Percentiles rank a stretch among this genome's conserved stretches.
These are phyloP conservation scores for Vitis vinifera DNA, from an alignment of 164 flowering plant species.

Conservation along the genomic window DNA sequence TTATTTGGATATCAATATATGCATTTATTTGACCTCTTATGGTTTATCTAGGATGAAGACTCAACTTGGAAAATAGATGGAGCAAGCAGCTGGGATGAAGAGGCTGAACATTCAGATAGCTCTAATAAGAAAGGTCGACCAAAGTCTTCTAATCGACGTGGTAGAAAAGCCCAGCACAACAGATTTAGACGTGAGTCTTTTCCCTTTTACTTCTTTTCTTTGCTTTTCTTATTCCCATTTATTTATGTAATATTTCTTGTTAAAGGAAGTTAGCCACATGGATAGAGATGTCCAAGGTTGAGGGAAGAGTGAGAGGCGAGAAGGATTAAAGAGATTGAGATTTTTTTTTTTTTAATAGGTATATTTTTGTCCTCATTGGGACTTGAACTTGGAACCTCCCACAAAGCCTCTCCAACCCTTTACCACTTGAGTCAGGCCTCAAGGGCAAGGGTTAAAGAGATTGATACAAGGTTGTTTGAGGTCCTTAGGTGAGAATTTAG, in stretches of 20 bases:
- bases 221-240: background rate
- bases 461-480: no score
- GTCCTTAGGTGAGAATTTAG: no score
- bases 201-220: background rate
- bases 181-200: conserved; percentile 51
- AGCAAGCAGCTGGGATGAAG: conserved; percentile 14
- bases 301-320: no score
- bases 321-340: no score
- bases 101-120: conserved; percentile 20
- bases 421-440: no score
- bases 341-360: background rate
- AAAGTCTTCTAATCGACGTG: conserved; percentile 34
- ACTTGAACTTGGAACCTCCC: no score
- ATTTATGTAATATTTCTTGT: background rate
- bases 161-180: conserved; percentile 27
- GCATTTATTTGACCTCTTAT: background rate
- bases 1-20: conserved; percentile 1
- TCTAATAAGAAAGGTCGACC: conserved; percentile 27
- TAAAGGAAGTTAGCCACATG: background rate
- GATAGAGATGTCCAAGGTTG: no score
- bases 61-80: conserved; percentile 20
- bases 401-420: no score
- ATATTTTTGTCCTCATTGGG: background rate
- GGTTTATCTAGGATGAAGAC: conserved; percentile 28
- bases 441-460: no score